Evolutionary conservation across 2,329 filamentous ascomycete species (phyloP).

Genomic region (Clarireedia hainanense): DNA sequence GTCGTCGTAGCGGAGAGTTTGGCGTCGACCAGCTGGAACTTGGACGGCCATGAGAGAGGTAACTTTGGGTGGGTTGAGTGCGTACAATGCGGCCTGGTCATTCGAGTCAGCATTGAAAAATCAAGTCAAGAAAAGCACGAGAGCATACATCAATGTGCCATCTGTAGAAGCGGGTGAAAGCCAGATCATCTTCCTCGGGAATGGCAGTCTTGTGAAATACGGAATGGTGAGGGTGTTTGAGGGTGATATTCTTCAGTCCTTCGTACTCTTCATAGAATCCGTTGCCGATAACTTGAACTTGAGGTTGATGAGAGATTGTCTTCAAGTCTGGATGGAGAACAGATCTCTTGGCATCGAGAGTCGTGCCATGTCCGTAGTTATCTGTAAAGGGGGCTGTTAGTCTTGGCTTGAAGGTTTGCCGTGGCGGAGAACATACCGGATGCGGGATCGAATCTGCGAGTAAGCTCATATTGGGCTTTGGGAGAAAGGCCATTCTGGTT

Average conservation of each 20-base stretch:
- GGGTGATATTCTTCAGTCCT: slow-evolving; percentile 57
- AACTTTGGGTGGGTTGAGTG: slow-evolving; percentile 63
- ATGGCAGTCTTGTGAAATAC: slow-evolving; percentile 65
- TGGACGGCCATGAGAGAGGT: slow-evolving; percentile 68
- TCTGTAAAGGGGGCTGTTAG: slow-evolving; percentile 15
- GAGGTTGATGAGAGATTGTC: slow-evolving; percentile 71
- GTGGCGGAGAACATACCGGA: slow-evolving; percentile 29
- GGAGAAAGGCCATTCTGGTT: slow-evolving; percentile 56
- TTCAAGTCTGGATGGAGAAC: slow-evolving; percentile 72
- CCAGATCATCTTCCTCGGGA: slow-evolving; percentile 51
- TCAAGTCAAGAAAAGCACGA: not conserved
- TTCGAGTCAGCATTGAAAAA: not conserved
- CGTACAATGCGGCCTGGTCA: slow-evolving; percentile 53
- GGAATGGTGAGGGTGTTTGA: slow-evolving; percentile 69
- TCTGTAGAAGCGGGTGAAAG: slow-evolving; percentile 57
- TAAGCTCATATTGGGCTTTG: slow-evolving; percentile 66
- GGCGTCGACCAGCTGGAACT: slow-evolving; percentile 57
- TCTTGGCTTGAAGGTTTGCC: not conserved
- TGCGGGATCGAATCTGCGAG: slow-evolving; percentile 62
- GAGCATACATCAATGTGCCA: slow-evolving; percentile 66
- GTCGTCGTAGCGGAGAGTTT: slow-evolving; percentile 68
- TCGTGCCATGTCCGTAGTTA: slow-evolving; percentile 70
- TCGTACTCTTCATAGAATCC: slow-evolving; percentile 63
- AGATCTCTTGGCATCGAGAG: slow-evolving; percentile 53
- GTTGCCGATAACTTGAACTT: slow-evolving; percentile 75